These are phyloP conservation scores for Acacia melanoxylon DNA, from an alignment of 306 rosid species.

Conservation along the genomic window DNA sequence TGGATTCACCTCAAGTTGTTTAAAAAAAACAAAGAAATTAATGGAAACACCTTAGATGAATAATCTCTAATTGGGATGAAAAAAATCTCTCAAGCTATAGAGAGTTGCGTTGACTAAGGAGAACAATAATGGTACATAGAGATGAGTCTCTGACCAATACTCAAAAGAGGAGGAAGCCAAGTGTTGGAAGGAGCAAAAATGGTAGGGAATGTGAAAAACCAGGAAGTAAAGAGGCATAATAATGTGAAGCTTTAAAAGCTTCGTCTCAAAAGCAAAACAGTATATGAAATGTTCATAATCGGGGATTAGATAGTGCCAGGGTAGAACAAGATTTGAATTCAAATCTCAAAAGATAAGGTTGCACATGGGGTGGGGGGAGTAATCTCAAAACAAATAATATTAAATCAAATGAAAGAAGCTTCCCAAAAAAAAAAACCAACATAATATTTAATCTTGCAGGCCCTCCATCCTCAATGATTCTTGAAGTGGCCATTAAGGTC, in stretches of 20 bases:
- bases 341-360: constrained; percentile 31
- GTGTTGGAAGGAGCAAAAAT: not conserved
- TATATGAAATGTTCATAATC: constrained; percentile 10
- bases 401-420: constrained; percentile 16
- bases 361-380: constrained; percentile 45
- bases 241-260: not conserved
- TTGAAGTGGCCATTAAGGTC: no score
- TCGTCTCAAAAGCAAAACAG: constrained; percentile 25
- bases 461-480: no score
- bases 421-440: no score
- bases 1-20: not conserved
- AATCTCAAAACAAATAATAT: constrained; percentile 14
- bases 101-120: not conserved
- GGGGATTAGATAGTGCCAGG: constrained; percentile 13
- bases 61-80: not conserved
- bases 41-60: no score
- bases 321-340: constrained; percentile 34
- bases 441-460: constrained; percentile 10
- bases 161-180: not conserved
- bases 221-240: not conserved
- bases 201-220: not conserved
- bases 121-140: constrained; percentile 11
- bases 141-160: constrained; percentile 14
- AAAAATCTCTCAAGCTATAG: not conserved
- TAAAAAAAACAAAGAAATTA: no score